Evolutionary conservation across 495 filamentous ascomycete species (phyloP).

Genomic region (Staphylotrichum longicolle): DNA sequence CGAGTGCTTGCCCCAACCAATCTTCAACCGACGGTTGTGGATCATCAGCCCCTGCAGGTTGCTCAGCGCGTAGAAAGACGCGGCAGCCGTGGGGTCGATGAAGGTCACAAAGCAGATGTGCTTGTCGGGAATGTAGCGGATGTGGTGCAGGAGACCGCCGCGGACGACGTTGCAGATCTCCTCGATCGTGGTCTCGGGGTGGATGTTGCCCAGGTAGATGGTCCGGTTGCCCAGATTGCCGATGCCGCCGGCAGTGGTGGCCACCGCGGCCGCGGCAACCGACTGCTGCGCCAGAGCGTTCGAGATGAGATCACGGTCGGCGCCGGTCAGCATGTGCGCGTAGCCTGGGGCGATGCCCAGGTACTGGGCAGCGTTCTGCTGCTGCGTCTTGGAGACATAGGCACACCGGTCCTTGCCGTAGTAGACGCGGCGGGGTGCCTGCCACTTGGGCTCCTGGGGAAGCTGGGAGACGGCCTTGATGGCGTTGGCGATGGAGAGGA

Average conservation of each 20-base stretch:
- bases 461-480: slow-evolving; percentile 98
- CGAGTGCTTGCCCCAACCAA: slow-evolving; percentile 99
- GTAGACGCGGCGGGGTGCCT: slow-evolving; percentile 89
- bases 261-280: slow-evolving; percentile 92
- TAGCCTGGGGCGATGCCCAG: slow-evolving; percentile 97
- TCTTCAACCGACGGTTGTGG: slow-evolving; percentile 95
- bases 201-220: slow-evolving; percentile 97
- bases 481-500: slow-evolving; percentile 94
- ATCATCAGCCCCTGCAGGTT: slow-evolving; percentile 98
- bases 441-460: slow-evolving; percentile 96
- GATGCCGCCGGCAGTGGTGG: slow-evolving; percentile 91
- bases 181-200: slow-evolving; percentile 97
- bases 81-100: slow-evolving; percentile 96
- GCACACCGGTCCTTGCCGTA: slow-evolving; percentile 98
- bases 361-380: slow-evolving; percentile 98
- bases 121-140: slow-evolving; percentile 99
- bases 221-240: slow-evolving; percentile 97
- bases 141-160: slow-evolving; percentile 90
- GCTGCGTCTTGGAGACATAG: slow-evolving; percentile 98
- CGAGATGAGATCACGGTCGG: slow-evolving; percentile 92
- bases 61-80: slow-evolving; percentile 95
- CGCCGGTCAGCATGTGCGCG: slow-evolving; percentile 90
- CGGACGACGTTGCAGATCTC: slow-evolving; percentile 98
- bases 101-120: slow-evolving; percentile 99
- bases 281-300: slow-evolving; percentile 96